Evolutionary conservation across 176 grass and related monocot species (phyloP).

Genomic region (Raddia distichophylla): DNA sequence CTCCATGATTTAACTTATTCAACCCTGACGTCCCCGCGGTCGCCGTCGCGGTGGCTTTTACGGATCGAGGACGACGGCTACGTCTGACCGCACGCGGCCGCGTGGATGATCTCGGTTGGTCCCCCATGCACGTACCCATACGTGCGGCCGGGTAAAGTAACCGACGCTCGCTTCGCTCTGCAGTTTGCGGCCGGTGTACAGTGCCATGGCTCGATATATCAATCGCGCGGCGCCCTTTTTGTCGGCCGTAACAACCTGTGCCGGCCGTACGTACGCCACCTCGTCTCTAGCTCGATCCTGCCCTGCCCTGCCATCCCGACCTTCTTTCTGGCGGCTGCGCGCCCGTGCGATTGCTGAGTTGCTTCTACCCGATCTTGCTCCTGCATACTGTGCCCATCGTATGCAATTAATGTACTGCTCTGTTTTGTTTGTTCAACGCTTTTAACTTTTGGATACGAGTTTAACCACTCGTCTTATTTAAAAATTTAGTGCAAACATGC

Average conservation of each 20-base stretch:
- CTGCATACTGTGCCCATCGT: too few relatives aligned
- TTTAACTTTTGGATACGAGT: too few relatives aligned
- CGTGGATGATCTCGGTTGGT: background rate
- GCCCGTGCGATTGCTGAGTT: too few relatives aligned
- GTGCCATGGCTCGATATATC: background rate
- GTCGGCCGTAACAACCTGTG: background rate
- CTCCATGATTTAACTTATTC: background rate
- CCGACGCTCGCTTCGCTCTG: background rate
- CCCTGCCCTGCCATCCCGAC: too few relatives aligned
- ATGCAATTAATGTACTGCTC: too few relatives aligned
- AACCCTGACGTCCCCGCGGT: background rate
- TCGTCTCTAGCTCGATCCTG: too few relatives aligned
- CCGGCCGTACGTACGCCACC: too few relatives aligned
- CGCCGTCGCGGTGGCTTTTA: background rate
- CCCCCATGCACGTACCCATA: background rate
- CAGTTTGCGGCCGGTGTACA: background rate
- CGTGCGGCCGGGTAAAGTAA: background rate
- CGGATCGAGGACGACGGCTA: background rate
- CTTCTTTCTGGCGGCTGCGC: too few relatives aligned
- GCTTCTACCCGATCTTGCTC: too few relatives aligned
- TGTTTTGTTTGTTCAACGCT: too few relatives aligned
- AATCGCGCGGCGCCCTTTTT: background rate
- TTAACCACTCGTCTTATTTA: too few relatives aligned
- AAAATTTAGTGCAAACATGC: too few relatives aligned
- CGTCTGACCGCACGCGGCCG: background rate